Conservation (phyloP, 148 eudicot species). For the Vaccinium macrocarpon region DNA sequence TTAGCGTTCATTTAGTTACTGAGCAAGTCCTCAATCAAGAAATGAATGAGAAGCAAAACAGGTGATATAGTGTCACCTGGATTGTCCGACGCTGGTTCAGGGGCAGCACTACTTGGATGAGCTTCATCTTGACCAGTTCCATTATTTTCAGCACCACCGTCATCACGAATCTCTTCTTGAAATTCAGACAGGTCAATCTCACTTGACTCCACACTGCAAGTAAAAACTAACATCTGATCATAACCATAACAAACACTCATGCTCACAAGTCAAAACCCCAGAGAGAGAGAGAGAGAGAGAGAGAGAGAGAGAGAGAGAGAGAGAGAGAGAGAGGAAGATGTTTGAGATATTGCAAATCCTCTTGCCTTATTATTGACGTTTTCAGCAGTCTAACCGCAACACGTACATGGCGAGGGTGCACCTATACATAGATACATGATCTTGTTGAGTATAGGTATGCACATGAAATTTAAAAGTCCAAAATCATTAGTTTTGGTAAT, state of each 20-base stretch:
- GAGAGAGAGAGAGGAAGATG: neutral
- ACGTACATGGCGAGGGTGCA: slow-evolving; percentile 74
- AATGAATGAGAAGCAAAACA: neutral
- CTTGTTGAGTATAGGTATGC: slow-evolving; percentile 10
- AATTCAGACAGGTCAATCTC: slow-evolving; percentile 95
- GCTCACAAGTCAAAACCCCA: neutral
- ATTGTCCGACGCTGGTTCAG: slow-evolving; percentile 42
- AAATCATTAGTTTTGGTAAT: neutral
- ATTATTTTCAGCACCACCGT: slow-evolving; percentile 34
- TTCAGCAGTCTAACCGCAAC: slow-evolving; percentile 80
- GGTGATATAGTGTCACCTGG: slow-evolving; percentile 38
- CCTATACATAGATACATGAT: slow-evolving; percentile 38
- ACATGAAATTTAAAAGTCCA: neutral
- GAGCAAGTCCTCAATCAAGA: neutral
- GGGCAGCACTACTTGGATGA: slow-evolving; percentile 28
- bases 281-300: neutral
- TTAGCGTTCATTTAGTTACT: neutral
- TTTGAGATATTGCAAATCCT: slow-evolving; percentile 1
- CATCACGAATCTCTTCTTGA: slow-evolving; percentile 52
- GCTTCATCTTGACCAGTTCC: slow-evolving; percentile 44
- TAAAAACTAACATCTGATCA: slow-evolving; percentile 15
- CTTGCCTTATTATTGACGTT: slow-evolving; percentile 88
- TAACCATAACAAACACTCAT: neutral
- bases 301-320: neutral
- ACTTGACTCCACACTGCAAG: slow-evolving; percentile 89